Conservation (phyloP, 306 rosid species). For the Malus orientalis region DNA sequence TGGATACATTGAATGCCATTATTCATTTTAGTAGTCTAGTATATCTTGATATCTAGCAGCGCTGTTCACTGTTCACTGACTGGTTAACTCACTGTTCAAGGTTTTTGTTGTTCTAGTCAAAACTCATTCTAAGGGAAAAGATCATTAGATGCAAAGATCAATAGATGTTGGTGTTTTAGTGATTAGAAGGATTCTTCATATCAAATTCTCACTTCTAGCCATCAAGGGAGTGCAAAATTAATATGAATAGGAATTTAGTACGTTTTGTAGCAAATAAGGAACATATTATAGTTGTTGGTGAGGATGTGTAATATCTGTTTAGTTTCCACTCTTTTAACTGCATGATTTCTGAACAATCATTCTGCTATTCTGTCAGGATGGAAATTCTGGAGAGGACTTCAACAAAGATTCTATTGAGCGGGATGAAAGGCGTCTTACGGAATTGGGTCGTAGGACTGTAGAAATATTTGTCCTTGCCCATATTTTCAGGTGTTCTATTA, state of each 20-base stretch:
- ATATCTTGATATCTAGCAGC: background rate
- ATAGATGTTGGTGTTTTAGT: background rate
- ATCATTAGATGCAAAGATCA: background rate
- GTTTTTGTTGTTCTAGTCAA: background rate
- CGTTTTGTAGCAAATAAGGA: background rate
- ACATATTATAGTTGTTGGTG: background rate
- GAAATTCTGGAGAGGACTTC: slow-evolving; percentile 89
- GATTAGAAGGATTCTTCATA: background rate
- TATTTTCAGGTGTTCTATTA: slow-evolving; percentile 61
- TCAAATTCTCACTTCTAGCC: background rate
- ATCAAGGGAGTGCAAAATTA: background rate
- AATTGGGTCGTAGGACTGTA: slow-evolving; percentile 95
- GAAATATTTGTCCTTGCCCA: slow-evolving; percentile 98
- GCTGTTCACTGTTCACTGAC: background rate
- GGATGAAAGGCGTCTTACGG: slow-evolving; percentile 94
- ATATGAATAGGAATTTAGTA: background rate
- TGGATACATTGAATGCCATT: background rate
- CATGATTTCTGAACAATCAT: slow-evolving; percentile 12
- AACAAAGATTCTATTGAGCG: slow-evolving; percentile 91
- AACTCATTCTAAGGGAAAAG: background rate
- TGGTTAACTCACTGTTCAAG: background rate
- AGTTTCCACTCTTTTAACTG: background rate
- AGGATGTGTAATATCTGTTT: background rate
- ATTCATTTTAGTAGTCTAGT: background rate
- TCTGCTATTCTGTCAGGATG: slow-evolving; percentile 51